phyloP scores from a whole-genome alignment of 805 yeast genomes.

The Nakazawaea molendinolei region DNA sequence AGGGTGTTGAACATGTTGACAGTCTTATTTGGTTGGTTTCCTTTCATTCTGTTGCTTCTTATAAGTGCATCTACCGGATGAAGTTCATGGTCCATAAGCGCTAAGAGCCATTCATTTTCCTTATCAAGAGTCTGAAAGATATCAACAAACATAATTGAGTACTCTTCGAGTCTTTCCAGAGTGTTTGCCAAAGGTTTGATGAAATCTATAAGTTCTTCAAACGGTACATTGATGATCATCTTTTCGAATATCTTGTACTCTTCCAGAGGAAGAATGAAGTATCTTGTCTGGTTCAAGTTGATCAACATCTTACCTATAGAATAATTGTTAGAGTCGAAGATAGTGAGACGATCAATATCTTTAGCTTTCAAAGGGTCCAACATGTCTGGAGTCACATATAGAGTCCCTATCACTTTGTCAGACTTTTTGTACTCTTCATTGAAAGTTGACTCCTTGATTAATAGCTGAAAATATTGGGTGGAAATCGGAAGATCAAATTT shows the following conservation, averaged over 20 bases:
- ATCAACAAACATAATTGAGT: constrained; percentile 57
- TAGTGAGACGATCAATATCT: constrained; percentile 12
- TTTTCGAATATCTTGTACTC: constrained; percentile 58
- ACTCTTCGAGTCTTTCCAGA: constrained; percentile 39
- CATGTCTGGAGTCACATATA: constrained; percentile 47
- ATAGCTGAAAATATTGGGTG: constrained; percentile 44
- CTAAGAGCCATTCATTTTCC: constrained; percentile 69
- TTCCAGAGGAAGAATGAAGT: constrained; percentile 52
- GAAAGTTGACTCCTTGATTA: constrained; percentile 29
- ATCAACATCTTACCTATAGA: constrained; percentile 55
- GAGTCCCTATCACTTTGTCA: constrained; percentile 46
- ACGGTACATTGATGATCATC: constrained; percentile 47
- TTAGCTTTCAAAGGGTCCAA: constrained; percentile 24
- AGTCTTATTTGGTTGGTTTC: constrained; percentile 19
- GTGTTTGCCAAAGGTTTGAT: constrained; percentile 26
- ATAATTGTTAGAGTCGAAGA: constrained; percentile 29
- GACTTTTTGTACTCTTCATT: constrained; percentile 21
- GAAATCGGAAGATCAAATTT: constrained; percentile 51
- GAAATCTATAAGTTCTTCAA: constrained; percentile 44
- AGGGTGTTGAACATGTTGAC: constrained; percentile 50
- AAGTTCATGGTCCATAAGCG: constrained; percentile 64
- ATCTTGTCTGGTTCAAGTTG: constrained; percentile 42
- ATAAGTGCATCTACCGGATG: constrained; percentile 38
- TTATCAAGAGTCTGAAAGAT: constrained; percentile 64
- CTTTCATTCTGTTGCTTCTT: constrained; percentile 33